Percentiles rank a stretch among this genome's conserved stretches.
Evolutionary conservation across 805 yeast species (phyloP).

Genomic region (Metschnikowia colocasiae): DNA sequence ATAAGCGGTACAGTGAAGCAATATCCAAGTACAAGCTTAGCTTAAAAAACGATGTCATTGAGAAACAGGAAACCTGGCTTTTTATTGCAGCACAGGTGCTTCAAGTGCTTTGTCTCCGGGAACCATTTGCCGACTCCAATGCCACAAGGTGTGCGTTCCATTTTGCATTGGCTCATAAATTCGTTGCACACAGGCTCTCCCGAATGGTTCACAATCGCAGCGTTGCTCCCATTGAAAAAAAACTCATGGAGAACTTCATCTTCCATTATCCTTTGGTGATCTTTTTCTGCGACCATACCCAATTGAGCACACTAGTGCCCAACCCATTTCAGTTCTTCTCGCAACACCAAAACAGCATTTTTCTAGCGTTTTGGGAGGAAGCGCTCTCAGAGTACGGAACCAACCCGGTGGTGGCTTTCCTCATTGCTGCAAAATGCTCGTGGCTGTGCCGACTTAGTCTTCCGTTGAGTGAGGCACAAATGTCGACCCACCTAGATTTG

Average conservation of each 20-base stretch:
- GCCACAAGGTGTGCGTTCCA: conserved; percentile 18
- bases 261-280: conserved; percentile 17
- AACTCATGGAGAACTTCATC: conserved; percentile 16
- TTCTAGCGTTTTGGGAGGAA: conserved; percentile 7
- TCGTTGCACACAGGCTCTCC: conserved; percentile 4
- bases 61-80: conserved; percentile 16
- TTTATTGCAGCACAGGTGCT: conserved; percentile 19
- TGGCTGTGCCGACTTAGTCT: conserved; percentile 18
- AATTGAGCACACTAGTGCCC: conserved; percentile 12
- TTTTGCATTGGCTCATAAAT: conserved; percentile 14
- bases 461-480: conserved; percentile 6
- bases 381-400: conserved; percentile 6
- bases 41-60: conserved; percentile 7
- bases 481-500: conserved; percentile 4
- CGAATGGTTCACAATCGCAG: not conserved
- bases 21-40: conserved; percentile 7
- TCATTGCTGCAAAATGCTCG: conserved; percentile 17
- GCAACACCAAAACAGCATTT: conserved; percentile 6
- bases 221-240: conserved; percentile 8
- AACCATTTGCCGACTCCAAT: conserved; percentile 9
- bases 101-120: conserved; percentile 15
- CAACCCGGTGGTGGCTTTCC: conserved; percentile 15
- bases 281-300: conserved; percentile 14
- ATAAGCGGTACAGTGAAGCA: conserved; percentile 11
- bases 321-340: conserved; percentile 14